Base-by-base conservation (phyloP, 257 asterid species). In the Solanum corneliomulleri region DNA sequence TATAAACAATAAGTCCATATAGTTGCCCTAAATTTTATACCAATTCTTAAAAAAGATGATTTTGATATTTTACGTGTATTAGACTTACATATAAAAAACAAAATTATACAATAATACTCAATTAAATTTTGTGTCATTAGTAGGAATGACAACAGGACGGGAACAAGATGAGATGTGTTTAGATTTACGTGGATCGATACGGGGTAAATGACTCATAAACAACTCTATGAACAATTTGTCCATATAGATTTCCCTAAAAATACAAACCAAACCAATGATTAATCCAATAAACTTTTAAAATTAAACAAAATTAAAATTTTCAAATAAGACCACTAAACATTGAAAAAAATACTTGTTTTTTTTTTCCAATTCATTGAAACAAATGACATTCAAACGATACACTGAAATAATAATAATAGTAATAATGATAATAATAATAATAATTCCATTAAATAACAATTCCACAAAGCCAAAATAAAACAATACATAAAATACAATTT, bases 371-470 rank as follows among this genome's bases (percentile, higher is more conserved):
- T 27, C 74, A 66, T 66, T 66, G 74, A 66, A 75, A 77, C 62
- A 77, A 77, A 42, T 77, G 33, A 77, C 35, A 44, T 25, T 23
- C 33, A 45, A 77, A 41, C 49, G 18, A n/a, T 7, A 76, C 84
- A 45, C 42, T 42, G 78, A 87, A 80, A 87, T 76, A 85, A 39
- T 87, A 66, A 66, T 66, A 66, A 66, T 87, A 35, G 37, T 35
- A 35, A 35, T 35, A 35, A 35, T 35, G 6, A 35, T 4, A 35
- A 35, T 35, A 80, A 84, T 76, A 85, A 29, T 87, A 66, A 66
- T 66, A 66, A 66, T 87, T 88, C 11, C 85, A 78, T 20, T 70
- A 89, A 52, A 89, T 84, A 64, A 78, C 88, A 84, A 66, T 87
- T 84, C 88, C 60, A 71, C 27, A 49, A 86, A 75, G 27, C 58